These are phyloP conservation scores for Aspergillus baeticus DNA, from an alignment of 495 filamentous ascomycete species.

Conservation along the genomic window DNA sequence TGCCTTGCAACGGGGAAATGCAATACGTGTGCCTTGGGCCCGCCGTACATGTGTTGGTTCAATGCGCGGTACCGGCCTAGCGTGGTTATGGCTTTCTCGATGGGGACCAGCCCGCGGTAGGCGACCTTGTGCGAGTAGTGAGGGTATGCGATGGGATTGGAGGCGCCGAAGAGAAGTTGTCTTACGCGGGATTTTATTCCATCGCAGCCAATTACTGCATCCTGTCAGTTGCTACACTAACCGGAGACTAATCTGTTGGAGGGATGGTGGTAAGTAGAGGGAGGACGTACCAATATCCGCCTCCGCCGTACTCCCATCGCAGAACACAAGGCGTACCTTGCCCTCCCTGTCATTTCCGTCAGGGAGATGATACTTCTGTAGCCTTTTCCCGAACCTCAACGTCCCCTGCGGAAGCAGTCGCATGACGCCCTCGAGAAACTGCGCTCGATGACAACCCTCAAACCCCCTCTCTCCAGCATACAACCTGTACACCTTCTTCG, in stretches of 20 bases:
- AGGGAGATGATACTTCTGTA: constrained; percentile 19
- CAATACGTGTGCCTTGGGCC: constrained; percentile 43
- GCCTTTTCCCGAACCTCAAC: constrained; percentile 37
- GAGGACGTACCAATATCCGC: constrained; percentile 44
- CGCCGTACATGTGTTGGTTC: constrained; percentile 44
- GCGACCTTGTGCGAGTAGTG: constrained; percentile 52
- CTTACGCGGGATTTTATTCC: constrained; percentile 56
- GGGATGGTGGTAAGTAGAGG: neutral
- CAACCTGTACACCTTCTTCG: constrained; percentile 16
- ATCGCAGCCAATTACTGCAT: constrained; percentile 51
- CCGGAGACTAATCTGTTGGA: neutral
- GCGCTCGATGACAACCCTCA: constrained; percentile 51
- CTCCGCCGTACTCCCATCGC: constrained; percentile 51
- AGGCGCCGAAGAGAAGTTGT: constrained; percentile 40
- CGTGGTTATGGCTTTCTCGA: constrained; percentile 36
- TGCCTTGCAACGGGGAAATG: constrained; percentile 42
- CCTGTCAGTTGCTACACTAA: too few species aligned
- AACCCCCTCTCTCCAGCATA: constrained; percentile 29
- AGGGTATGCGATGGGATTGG: constrained; percentile 37
- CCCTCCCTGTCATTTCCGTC: neutral
- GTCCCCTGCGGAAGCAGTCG: constrained; percentile 48
- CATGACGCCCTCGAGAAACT: constrained; percentile 57
- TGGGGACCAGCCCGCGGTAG: constrained; percentile 54
- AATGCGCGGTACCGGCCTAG: constrained; percentile 39
- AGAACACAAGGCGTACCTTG: constrained; percentile 48